Base-by-base conservation (phyloP, 148 eudicot genomes). In the Linanthus parryae region DNA sequence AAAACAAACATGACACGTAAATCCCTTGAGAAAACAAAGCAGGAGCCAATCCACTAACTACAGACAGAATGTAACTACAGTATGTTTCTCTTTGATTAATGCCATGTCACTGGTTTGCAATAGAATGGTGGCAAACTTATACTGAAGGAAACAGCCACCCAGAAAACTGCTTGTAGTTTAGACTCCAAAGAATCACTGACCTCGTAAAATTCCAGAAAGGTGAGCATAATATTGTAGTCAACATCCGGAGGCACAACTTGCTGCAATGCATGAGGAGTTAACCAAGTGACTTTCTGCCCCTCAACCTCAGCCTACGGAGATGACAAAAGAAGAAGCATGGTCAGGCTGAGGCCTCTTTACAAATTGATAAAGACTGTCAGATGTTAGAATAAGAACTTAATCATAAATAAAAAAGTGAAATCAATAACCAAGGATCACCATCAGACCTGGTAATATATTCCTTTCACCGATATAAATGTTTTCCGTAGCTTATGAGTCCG, bases 231-330 rank as follows among this genome's bases (percentile, higher is more conserved):
- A 17, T 76, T 81, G 42, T 75, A 87, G 75, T 92, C 98, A 63
- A 87, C 84, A 56, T 82, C 96, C 51, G 74, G 81, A 36, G 96
- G 77, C 70, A 92, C 49, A 6, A 92, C 96, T 73, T 87, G 98
- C 52, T 92, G 98, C 52, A 82, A 59, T n/a, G 82, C 87, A 74
- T 92, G 98, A 28, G 98, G 96, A 58, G 89, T 71, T 49, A 92
- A 63, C 98, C 98, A 92, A 58, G 94, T 87, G 61, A 92, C 65
- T 44, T 81, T 92, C 64, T 92, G 98, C 29, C 98, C 98, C 39
- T 79, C 80, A 38, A 92, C 73, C 64, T 81, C 98, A 17, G 81
- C 98, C 98, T 87, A 60, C 12, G 72, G 25, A 48, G 24, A 66
- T 30, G 0, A 47, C 22, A 54, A 38, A 16, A 21, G 44, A 14